Base-by-base conservation (phyloP, 495 filamentous ascomycete genomes). In the Clavariopsis aquatica region DNA sequence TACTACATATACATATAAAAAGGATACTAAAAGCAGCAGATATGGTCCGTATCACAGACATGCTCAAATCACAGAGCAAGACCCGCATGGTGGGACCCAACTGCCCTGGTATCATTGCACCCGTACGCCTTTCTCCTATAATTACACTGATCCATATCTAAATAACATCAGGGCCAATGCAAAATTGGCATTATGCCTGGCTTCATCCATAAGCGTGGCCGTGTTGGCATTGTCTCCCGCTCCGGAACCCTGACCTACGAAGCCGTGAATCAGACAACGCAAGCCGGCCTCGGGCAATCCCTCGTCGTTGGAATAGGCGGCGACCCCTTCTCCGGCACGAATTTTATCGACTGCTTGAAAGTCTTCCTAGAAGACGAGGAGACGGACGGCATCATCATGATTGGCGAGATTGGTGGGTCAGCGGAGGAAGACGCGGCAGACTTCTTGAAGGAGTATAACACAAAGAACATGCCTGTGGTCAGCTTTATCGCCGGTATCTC, bases 131-230 rank as follows among this genome's bases (percentile, higher is more conserved):
- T 15, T 46, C 15, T 49, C 47, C 31, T 53, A n/a, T 45, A 26
- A 19, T 34, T 36, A 56, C 64, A 20, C 67, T 71, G 22, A 65
- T 22, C 38, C 19, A 28, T 38, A 63, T 70, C 63, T 69, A 51
- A 49, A 24, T 49, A 41, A 71, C n/a, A 34, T 6, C 45, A 89
- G 87, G 94, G 93, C 65, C 94, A 96, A 87, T 99, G 94, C 86
- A 99, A 99, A 83, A 99, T 99, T 76, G 94, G 94, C 74, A 99
- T 99, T 81, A 99, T 99, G 94, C 94, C 94, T 46, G 94, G 94
- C 71, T 96, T 97, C 84, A 98, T 99, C 82, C 94, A 99, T 85
- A 97, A 99, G 85, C 91, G 94, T 73, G 94, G 94, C 67, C 92
- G 94, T 72, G 89, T 99, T 74, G 94, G 94, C 75, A 98, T 99